A percentile compares a stretch with the other conserved stretches of the same genome.
These are phyloP conservation scores for Globisporangium okanoganense DNA, from an alignment of 352 stramenopile species.

Conservation along the genomic window DNA sequence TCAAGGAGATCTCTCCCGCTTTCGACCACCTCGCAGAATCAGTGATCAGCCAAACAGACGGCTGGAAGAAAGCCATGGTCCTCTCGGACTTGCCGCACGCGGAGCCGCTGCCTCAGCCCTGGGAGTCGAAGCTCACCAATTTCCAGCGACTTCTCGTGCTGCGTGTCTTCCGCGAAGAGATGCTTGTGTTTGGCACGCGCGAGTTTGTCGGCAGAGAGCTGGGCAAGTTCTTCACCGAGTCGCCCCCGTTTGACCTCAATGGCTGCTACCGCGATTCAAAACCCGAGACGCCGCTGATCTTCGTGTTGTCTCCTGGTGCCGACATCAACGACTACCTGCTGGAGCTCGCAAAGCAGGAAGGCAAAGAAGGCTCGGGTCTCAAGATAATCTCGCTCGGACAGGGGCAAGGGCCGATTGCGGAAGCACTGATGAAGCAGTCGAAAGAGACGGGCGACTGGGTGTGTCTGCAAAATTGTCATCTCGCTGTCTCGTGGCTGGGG, in stretches of 20 bases:
- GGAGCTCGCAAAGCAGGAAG: conserved; percentile 86
- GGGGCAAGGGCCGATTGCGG: conserved; percentile 90
- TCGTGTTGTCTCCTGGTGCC: conserved; percentile 90
- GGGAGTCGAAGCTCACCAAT: conserved; percentile 70
- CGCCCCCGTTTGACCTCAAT: conserved; percentile 90
- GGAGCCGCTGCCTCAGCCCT: conserved; percentile 58
- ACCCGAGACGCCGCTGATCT: conserved; percentile 91
- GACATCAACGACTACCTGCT: conserved; percentile 94
- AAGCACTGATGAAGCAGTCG: conserved; percentile 89
- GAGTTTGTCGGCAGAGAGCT: conserved; percentile 83
- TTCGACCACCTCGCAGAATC: conserved; percentile 50
- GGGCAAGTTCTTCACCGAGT: conserved; percentile 86
- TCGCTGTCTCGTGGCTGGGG: conserved; percentile 89
- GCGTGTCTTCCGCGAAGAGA: conserved; percentile 87
- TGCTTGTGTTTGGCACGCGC: conserved; percentile 85
- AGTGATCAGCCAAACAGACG: conserved; percentile 31
- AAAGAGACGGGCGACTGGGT: conserved; percentile 92
- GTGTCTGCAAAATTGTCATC: conserved; percentile 94
- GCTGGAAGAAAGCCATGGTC: conserved; percentile 81
- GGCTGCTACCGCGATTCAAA: conserved; percentile 91
- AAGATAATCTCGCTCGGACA: conserved; percentile 94
- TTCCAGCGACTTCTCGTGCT: conserved; percentile 91
- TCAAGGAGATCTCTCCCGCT: conserved; percentile 56
- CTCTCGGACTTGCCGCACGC: conserved; percentile 75
- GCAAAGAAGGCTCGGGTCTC: conserved; percentile 80